Evolutionary conservation across 805 yeast genomes (phyloP), one percentile per base, ranked within the genome.

Genomic region (Zygotorulaspora danielsina): DNA sequence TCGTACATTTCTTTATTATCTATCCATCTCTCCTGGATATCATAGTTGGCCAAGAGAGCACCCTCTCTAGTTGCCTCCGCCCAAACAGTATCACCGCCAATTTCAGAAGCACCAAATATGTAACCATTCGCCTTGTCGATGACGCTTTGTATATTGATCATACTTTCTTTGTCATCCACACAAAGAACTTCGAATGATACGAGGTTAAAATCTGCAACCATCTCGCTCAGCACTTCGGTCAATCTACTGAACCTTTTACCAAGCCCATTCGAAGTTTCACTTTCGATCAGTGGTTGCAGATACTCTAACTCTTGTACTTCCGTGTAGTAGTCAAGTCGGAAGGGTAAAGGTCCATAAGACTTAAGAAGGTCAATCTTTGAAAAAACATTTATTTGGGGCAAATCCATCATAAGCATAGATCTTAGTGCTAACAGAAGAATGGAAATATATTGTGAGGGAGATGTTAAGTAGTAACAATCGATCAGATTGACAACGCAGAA

Each of bases 71-170:
- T 75, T 0, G 96, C 96, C 51, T 90, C 96, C n/a, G 88, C 84
- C 98, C 98, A 93, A 2, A 93, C 79, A 0, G 90, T 77, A 57
- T 93, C 99, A n/a, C 97, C 98, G 2, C 97, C 96, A 6, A 90
- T 72, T 51, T 93, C 99, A 20, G 88, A 84, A 1, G 89, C 70
- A 0, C 99, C 99, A 67, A 86, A 87, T 50, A 84, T 74, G 58
- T 93, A 93, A 0, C 99, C 99, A 52, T 82, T 85, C 2, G 97
- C 90, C 57, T 84, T 89, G 57, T 93, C 99, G 7, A 93, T 77
- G 2, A 77, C 69, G 11, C 83, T 71, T 31, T 93, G 71, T 25
- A 93, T 63, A 36, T 81, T 73, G 20, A 93, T 89, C 97, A 93
- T 93, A 21, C 93, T 79, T 44, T 79, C 78, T 55, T 93, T 93